Evolutionary conservation across 192 early-diverging fungal species (phyloP).

Genomic region (Linnemannia hyalina): DNA sequence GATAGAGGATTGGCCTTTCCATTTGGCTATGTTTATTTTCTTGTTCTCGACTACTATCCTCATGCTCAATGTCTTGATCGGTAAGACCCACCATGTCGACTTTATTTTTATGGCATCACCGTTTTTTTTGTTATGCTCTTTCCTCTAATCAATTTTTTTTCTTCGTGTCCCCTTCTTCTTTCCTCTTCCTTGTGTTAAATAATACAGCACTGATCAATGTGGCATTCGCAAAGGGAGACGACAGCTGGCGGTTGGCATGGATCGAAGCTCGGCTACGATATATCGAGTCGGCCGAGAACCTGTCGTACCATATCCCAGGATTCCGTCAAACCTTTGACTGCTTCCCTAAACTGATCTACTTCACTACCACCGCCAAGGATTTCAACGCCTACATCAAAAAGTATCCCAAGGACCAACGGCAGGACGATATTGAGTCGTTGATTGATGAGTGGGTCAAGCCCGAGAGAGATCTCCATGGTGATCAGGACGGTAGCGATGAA

Average conservation of each 20-base stretch:
- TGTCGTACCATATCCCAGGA: constrained; percentile 16
- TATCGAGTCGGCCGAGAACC: constrained; percentile 29
- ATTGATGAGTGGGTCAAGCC: not conserved
- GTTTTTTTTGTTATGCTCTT: not conserved
- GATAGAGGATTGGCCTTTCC: not conserved
- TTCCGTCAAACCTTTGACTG: constrained; percentile 13
- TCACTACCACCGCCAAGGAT: constrained; percentile 8
- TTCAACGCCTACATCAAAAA: constrained; percentile 4
- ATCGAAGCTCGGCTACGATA: constrained; percentile 15
- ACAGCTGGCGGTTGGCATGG: constrained; percentile 28
- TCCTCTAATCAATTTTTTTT: not conserved
- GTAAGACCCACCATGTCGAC: not conserved
- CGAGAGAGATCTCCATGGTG: too few relatives aligned
- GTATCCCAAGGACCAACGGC: not conserved
- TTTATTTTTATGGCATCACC: not conserved
- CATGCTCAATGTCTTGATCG: constrained; percentile 20
- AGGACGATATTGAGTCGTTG: not conserved
- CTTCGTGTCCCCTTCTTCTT: not conserved
- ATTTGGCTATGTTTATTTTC: constrained; percentile 4
- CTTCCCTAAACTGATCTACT: constrained; percentile 22
- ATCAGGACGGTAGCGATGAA: too few relatives aligned
- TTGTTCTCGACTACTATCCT: constrained; percentile 14
- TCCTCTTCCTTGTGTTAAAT: too few relatives aligned
- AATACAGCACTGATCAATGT: constrained; percentile 16
- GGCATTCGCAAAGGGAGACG: constrained; percentile 19